A percentile compares a stretch with the other conserved stretches of the same genome.
These are phyloP conservation scores for Fraxinus americana DNA, from an alignment of 257 asterid species.

Conservation along the genomic window DNA sequence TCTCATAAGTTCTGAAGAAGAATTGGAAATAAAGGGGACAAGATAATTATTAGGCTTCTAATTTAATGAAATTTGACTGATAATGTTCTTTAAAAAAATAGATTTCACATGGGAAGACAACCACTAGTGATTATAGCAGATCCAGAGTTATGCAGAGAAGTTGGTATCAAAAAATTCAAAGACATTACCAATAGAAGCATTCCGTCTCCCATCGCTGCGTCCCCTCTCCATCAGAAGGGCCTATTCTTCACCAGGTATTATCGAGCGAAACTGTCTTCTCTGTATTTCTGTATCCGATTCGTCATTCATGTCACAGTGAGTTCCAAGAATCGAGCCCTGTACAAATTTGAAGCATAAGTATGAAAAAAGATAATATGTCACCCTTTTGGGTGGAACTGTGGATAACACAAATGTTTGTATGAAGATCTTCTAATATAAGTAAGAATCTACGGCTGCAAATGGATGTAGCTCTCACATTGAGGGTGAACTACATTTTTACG, in stretches of 20 bases:
- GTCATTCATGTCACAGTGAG: too few relatives aligned
- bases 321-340: too few relatives aligned
- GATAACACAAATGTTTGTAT: too few relatives aligned
- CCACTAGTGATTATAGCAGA: slow-evolving; percentile 88
- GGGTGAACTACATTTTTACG: not conserved
- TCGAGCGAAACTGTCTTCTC: not conserved
- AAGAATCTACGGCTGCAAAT: too few relatives aligned
- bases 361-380: too few relatives aligned
- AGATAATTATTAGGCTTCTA: not conserved
- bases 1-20: not conserved
- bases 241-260: slow-evolving; percentile 81
- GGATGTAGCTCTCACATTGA: too few relatives aligned
- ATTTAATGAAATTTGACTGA: not conserved
- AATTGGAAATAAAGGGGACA: too few relatives aligned
- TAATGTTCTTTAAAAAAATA: slow-evolving; percentile 22
- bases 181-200: slow-evolving; percentile 78
- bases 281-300: too few relatives aligned
- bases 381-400: too few relatives aligned
- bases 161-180: slow-evolving; percentile 85
- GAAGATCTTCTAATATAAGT: too few relatives aligned
- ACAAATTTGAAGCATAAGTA: too few relatives aligned
- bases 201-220: slow-evolving; percentile 86
- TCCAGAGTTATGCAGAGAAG: slow-evolving; percentile 90
- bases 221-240: slow-evolving; percentile 97
- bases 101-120: slow-evolving; percentile 98